Percentiles rank a stretch among this genome's conserved stretches.
Conservation (phyloP, 106 monocot genomes). For the Cymbidium sinense region DNA sequence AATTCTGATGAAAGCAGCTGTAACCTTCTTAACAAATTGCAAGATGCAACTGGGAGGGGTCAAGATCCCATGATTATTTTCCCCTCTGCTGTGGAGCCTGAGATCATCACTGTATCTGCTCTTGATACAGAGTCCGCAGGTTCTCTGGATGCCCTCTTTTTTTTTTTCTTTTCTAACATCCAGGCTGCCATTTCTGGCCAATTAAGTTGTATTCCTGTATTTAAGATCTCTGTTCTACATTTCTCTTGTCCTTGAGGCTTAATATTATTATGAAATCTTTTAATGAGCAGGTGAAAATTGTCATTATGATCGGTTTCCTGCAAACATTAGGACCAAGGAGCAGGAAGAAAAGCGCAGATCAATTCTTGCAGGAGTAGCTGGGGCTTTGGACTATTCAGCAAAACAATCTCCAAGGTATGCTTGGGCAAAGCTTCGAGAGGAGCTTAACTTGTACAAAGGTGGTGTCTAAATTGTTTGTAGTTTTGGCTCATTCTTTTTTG, state of each 20-base stretch:
- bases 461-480: not conserved
- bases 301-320: constrained; percentile 76
- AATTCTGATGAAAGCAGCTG: constrained; percentile 51
- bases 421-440: not conserved
- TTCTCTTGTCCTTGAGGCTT: not conserved
- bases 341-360: constrained; percentile 80
- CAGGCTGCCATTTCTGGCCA: not conserved
- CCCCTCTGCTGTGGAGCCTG: constrained; percentile 50
- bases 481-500: too few species aligned
- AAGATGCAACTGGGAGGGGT: constrained; percentile 96
- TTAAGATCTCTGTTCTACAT: constrained; percentile 2
- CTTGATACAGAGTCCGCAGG: constrained; percentile 47
- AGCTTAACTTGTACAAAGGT: not conserved
- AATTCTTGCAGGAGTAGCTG: constrained; percentile 64
- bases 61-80: constrained; percentile 66
- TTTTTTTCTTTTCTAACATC: not conserved
- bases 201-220: not conserved
- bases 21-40: constrained; percentile 95
- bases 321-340: constrained; percentile 74
- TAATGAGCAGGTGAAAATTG: constrained; percentile 33
- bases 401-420: constrained; percentile 45
- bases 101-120: constrained; percentile 78
- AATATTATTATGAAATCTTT: not conserved
- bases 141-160: not conserved
- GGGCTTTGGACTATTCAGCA: constrained; percentile 37